Evolutionary conservation across 306 rosid genomes (phyloP).

Genomic region (Begonia peltatifolia): DNA sequence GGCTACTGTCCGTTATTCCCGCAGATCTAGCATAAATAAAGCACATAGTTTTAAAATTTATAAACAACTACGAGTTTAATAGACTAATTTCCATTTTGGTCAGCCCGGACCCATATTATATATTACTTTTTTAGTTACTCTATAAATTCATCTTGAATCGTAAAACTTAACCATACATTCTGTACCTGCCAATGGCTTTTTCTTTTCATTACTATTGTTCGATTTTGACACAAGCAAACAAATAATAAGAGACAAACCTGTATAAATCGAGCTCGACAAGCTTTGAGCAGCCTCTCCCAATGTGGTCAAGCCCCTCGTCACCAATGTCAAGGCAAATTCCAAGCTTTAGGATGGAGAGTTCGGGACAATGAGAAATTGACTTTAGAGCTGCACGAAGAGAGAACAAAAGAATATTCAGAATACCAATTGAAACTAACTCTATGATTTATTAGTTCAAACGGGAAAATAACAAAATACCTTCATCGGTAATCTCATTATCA

Average conservation of each 20-base stretch:
- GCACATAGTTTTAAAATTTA: neutral
- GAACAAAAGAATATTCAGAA: slow-evolving; percentile 7
- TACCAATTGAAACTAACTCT: slow-evolving; percentile 7
- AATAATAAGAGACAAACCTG: slow-evolving; percentile 37
- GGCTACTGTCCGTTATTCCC: slow-evolving; percentile 64
- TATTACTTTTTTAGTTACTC: too few relatives aligned
- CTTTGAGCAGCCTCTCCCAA: slow-evolving; percentile 55
- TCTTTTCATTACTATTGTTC: too few relatives aligned
- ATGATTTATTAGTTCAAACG: slow-evolving; percentile 1
- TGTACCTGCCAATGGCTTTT: too few relatives aligned
- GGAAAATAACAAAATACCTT: slow-evolving; percentile 36
- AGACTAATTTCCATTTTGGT: too few relatives aligned
- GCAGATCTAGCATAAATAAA: slow-evolving; percentile 46
- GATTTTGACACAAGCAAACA: neutral
- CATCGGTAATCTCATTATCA: slow-evolving; percentile 79
- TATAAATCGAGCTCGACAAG: slow-evolving; percentile 66
- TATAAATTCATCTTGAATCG: too few relatives aligned
- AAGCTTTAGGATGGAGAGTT: slow-evolving; percentile 48
- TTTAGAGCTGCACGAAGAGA: slow-evolving; percentile 34
- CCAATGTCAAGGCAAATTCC: slow-evolving; percentile 81
- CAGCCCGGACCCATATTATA: too few relatives aligned
- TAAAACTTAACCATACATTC: too few relatives aligned
- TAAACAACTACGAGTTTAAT: too few relatives aligned
- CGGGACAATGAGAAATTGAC: slow-evolving; percentile 48
- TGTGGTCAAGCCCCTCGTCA: slow-evolving; percentile 43